Evolutionary conservation across 1,284 basidiomycete genomes (phyloP).

Genomic region (Coriolopsis trogii): DNA sequence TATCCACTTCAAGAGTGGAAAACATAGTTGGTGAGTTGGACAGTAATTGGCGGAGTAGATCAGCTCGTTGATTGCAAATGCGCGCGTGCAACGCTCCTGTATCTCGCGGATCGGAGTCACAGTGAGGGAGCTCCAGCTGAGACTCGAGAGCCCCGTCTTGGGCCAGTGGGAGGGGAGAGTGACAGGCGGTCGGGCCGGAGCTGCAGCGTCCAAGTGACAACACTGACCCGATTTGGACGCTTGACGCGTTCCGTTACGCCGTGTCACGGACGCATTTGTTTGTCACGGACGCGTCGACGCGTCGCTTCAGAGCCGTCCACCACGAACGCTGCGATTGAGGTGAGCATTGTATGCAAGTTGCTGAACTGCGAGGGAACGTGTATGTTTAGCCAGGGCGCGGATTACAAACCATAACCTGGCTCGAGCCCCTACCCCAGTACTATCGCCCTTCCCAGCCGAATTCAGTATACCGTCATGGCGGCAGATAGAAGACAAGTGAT

Average conservation of each 20-base stretch:
- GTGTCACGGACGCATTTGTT: conserved; percentile 10
- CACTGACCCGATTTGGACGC: conserved; percentile 10
- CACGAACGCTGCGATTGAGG: no score
- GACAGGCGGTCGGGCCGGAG: neutral
- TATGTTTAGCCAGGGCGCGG: no score
- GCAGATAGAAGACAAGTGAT: conserved; percentile 55
- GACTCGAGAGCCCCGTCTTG: no score
- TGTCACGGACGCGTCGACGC: conserved; percentile 11
- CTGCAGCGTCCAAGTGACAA: neutral
- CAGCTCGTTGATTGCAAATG: no score
- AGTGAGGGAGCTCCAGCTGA: no score
- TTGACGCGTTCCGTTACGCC: conserved; percentile 31
- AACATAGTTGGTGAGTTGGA: conserved; percentile 47
- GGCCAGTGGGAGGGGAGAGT: no score
- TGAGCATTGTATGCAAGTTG: no score
- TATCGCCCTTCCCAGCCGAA: conserved; percentile 32
- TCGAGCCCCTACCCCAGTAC: no score
- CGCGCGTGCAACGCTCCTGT: no score
- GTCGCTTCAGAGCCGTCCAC: neutral
- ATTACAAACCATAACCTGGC: no score
- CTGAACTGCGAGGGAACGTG: no score
- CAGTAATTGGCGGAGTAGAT: neutral
- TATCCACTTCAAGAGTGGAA: conserved; percentile 71
- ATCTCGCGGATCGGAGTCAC: no score
- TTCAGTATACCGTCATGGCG: conserved; percentile 31